Conservation (phyloP, 1,284 basidiomycete genomes). For the Pseudozyma tsukubaensis region DNA sequence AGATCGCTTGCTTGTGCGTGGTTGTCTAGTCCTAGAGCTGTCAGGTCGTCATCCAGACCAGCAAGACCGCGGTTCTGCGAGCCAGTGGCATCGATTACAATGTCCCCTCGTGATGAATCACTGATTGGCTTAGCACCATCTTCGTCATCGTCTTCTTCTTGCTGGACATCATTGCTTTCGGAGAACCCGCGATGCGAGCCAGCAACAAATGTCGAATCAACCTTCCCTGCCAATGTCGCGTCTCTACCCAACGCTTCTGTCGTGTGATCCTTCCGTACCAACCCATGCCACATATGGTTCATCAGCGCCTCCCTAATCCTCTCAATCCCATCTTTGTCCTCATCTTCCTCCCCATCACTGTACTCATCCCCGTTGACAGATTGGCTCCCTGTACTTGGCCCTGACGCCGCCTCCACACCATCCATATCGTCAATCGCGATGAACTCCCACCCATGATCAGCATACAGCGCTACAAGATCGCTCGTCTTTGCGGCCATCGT, state of each 20-base stretch:
- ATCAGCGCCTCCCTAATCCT: constrained; percentile 56
- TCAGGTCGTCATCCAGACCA: not conserved
- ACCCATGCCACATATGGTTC: constrained; percentile 58
- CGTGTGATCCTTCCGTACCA: constrained; percentile 38
- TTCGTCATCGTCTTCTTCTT: constrained; percentile 5
- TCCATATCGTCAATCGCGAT: constrained; percentile 47
- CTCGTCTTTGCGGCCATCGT: constrained; percentile 12
- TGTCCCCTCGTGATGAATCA: not conserved
- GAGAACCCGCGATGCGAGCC: constrained; percentile 11
- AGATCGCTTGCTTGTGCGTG: constrained; percentile 26
- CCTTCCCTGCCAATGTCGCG: not conserved
- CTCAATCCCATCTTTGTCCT: constrained; percentile 51
- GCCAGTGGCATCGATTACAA: not conserved
- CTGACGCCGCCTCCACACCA: constrained; percentile 2
- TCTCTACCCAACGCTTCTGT: not conserved
- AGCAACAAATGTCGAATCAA: not conserved
- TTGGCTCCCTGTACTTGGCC: not conserved
- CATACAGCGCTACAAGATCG: constrained; percentile 53
- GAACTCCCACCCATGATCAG: constrained; percentile 60
- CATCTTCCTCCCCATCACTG: constrained; percentile 22
- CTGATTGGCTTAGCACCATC: constrained; percentile 11
- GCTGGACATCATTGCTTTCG: not conserved
- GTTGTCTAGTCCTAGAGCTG: constrained; percentile 3
- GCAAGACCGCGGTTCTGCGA: too few species aligned
- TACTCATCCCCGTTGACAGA: constrained; percentile 17